Base-by-base conservation (phyloP, 176 grass and related monocot species). In the Paspalum notatum region DNA sequence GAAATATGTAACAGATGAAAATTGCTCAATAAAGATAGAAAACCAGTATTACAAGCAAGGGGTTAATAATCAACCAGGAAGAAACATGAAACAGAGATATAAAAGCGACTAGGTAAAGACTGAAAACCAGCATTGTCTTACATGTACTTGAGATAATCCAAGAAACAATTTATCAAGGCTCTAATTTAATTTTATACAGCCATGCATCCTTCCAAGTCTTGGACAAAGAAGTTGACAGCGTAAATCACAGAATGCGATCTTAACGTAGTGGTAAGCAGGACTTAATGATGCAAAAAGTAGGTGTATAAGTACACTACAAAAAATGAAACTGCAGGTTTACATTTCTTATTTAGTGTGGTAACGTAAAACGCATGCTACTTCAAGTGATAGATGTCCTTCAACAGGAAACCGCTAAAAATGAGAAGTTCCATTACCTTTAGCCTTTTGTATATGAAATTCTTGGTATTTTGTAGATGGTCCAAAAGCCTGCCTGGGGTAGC, bases 401-500 rank as follows among this genome's bases (percentile, higher is more conserved):
- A 47, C 25, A 60, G 22, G 1, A 37, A 58, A 49, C n/a, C 15
- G 39, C 40, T 48, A 53, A 12, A 77, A 47, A 55, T 14, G 26
- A 75, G 25, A 64, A 75, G 53, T 75, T 59, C 8, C 1, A 45
- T 74, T 85, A 95, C 95, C 95, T 87, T 84, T 45, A 98, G 78
- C 53, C 85, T 94, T 78, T 86, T 98, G 82, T 93, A 98, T 76
- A 98, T 86, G 84, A 98, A 98, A 48, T 88, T 90, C 71, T 93
- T 98, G 2, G 90, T 93, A 54, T 91, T 95, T 76, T 91, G 86
- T 27, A 98, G 95, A 93, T 98, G 95, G 62, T 98, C 95, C 86
- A 98, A 93, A 79, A 98, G 90, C 60, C 95, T 94, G 37, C 95
- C 95, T 78, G 95, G 95, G 26, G 95, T 98, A 85, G 92, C 92